Conservation (phyloP, 768 basidiomycete genomes). For the Lactarius trivialis region DNA sequence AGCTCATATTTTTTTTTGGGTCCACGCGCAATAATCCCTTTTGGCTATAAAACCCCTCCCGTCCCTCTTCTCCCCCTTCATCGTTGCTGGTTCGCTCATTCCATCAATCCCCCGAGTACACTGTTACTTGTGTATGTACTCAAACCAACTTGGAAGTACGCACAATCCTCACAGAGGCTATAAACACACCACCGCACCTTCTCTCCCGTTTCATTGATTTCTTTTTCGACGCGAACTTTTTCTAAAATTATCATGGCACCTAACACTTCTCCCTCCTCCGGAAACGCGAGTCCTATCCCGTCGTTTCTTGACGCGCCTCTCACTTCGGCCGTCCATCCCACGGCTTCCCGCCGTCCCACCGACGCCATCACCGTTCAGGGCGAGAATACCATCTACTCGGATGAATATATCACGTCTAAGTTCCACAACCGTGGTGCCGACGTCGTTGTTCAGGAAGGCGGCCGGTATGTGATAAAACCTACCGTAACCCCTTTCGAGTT, state of each 20-base stretch:
- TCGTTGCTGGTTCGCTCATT: background rate
- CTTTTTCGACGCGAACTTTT: constrained; percentile 27
- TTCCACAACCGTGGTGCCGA: constrained; percentile 75
- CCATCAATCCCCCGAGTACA: background rate
- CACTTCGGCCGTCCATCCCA: constrained; percentile 71
- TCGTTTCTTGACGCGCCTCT: constrained; percentile 69
- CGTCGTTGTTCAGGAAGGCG: constrained; percentile 55
- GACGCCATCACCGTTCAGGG: constrained; percentile 75
- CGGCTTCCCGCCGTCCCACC: constrained; percentile 66
- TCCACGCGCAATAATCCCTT: background rate
- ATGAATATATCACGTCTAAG: constrained; percentile 77
- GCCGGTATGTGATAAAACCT: constrained; percentile 73
- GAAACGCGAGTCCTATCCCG: constrained; percentile 46
- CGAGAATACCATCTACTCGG: constrained; percentile 72
- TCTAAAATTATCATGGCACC: constrained; percentile 41
- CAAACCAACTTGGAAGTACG: constrained; percentile 83
- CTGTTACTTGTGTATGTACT: constrained; percentile 70
- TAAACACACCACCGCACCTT: constrained; percentile 74
- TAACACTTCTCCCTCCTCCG: constrained; percentile 47
- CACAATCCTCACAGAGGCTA: constrained; percentile 86
- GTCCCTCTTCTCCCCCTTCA: background rate
- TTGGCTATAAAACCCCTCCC: constrained; percentile 9
- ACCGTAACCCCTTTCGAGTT: constrained; percentile 82
- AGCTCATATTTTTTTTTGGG: background rate
- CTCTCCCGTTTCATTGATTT: constrained; percentile 37